phyloP scores from a whole-genome alignment of 768 basidiomycete genomes.

The Mycena maculata region DNA sequence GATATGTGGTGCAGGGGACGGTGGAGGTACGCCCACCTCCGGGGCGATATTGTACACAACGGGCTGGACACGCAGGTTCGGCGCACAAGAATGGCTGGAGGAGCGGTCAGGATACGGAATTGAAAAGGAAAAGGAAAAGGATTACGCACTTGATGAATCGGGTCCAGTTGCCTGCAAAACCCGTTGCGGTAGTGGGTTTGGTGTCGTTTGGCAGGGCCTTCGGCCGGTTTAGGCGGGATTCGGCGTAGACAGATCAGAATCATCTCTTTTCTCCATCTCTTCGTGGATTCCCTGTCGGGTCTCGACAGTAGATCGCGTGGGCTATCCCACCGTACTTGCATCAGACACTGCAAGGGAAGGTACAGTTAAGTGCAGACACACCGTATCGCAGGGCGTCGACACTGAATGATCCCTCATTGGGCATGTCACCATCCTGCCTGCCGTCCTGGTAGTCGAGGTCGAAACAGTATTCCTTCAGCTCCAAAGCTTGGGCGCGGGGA shows the following conservation, averaged over 20 bases:
- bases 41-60: constrained; percentile 30
- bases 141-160: constrained; percentile 40
- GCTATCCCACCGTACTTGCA: too few species aligned
- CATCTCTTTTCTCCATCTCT: too few species aligned
- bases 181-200: too few species aligned
- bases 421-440: background rate
- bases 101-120: background rate
- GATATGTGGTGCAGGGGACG: too few species aligned
- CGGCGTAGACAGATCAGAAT: too few species aligned
- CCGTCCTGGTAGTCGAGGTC: constrained; percentile 38
- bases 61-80: constrained; percentile 33
- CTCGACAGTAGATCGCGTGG: too few species aligned
- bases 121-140: background rate
- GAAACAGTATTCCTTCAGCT: constrained; percentile 33
- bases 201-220: too few species aligned
- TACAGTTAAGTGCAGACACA: constrained; percentile 4
- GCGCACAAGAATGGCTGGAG: constrained; percentile 40
- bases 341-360: constrained; percentile 12
- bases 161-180: constrained; percentile 41
- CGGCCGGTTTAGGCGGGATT: too few species aligned
- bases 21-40: too few species aligned
- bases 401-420: background rate
- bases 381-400: constrained; percentile 26
- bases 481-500: constrained; percentile 7
- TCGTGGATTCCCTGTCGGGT: too few species aligned